A percentile compares a stretch with the other conserved stretches of the same genome.
These are phyloP conservation scores for Cardamine resedifolia DNA, from an alignment of 345 rosid species.

Conservation along the genomic window DNA sequence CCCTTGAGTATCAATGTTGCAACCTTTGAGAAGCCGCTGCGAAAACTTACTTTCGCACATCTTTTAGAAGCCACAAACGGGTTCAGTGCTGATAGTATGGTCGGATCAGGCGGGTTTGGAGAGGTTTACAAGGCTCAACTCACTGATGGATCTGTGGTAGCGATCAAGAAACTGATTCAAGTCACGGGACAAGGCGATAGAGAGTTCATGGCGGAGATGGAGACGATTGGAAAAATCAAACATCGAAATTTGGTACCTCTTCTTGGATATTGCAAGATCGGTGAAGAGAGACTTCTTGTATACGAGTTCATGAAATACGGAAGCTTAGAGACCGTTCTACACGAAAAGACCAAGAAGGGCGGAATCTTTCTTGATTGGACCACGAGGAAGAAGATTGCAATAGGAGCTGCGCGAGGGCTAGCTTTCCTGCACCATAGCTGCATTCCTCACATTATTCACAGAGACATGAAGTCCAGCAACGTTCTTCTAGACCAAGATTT, in stretches of 20 bases:
- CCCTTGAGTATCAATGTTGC: conserved; percentile 84
- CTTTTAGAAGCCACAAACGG: conserved; percentile 91
- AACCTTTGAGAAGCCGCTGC: conserved; percentile 80
- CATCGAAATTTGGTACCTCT: conserved; percentile 87
- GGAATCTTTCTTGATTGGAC: conserved; percentile 76
- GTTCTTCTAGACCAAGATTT: conserved; percentile 83
- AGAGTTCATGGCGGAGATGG: conserved; percentile 98
- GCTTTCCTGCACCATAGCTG: conserved; percentile 94
- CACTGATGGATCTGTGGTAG: conserved; percentile 78
- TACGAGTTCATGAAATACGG: conserved; percentile 94
- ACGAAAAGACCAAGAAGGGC: conserved; percentile 48
- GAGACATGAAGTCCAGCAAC: conserved; percentile 99
- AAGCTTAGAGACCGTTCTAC: conserved; percentile 88
- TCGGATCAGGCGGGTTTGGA: conserved; percentile 96
- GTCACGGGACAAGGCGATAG: conserved; percentile 94
- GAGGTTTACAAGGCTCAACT: conserved; percentile 88
- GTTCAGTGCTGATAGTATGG: conserved; percentile 75
- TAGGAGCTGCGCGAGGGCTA: conserved; percentile 87
- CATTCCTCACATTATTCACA: conserved; percentile 82
- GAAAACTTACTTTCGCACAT: conserved; percentile 82
- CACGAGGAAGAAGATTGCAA: conserved; percentile 74
- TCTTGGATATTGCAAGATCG: conserved; percentile 83
- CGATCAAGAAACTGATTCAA: conserved; percentile 89
- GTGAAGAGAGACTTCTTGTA: conserved; percentile 90
- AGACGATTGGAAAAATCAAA: conserved; percentile 93